These are phyloP conservation scores for Ascosphaera aggregata DNA, from an alignment of 2,329 filamentous ascomycete species.

Conservation along the genomic window DNA sequence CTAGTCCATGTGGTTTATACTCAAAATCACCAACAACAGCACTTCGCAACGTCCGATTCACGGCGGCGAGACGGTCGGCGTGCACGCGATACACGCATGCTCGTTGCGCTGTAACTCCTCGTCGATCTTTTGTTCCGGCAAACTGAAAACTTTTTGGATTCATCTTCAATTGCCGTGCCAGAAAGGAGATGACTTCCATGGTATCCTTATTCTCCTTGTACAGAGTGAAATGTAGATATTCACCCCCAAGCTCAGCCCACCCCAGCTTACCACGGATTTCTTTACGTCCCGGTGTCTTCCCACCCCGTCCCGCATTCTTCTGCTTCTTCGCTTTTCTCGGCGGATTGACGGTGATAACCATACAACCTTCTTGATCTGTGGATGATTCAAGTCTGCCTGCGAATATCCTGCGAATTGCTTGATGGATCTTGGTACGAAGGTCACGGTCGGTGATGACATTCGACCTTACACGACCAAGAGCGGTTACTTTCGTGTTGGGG, in stretches of 20 bases:
- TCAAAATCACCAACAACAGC: constrained; percentile 55
- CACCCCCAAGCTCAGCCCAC: constrained; percentile 47
- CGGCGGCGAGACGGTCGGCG: constrained; percentile 37
- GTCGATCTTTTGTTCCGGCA: constrained; percentile 76
- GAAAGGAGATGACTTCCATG: constrained; percentile 65
- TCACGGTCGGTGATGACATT: constrained; percentile 35
- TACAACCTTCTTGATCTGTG: constrained; percentile 46
- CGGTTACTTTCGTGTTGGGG: constrained; percentile 31
- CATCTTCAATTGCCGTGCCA: constrained; percentile 49
- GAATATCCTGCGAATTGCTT: constrained; percentile 54
- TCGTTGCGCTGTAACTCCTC: constrained; percentile 66
- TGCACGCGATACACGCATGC: constrained; percentile 42
- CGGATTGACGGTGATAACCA: constrained; percentile 25
- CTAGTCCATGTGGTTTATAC: constrained; percentile 46
- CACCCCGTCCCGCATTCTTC: constrained; percentile 9
- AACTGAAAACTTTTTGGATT: constrained; percentile 49
- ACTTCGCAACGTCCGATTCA: constrained; percentile 39
- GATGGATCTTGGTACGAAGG: constrained; percentile 38
- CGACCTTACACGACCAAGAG: constrained; percentile 30
- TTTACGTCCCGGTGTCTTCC: constrained; percentile 9
- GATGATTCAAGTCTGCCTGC: constrained; percentile 51
- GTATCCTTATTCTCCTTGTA: constrained; percentile 97
- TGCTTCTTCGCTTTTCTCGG: constrained; percentile 13
- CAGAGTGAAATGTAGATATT: constrained; percentile 72
- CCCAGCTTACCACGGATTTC: constrained; percentile 22